Evolutionary conservation across 768 basidiomycete genomes (phyloP), one percentile per base, ranked within the genome.

Genomic region (Mrakia blollopis): DNA sequence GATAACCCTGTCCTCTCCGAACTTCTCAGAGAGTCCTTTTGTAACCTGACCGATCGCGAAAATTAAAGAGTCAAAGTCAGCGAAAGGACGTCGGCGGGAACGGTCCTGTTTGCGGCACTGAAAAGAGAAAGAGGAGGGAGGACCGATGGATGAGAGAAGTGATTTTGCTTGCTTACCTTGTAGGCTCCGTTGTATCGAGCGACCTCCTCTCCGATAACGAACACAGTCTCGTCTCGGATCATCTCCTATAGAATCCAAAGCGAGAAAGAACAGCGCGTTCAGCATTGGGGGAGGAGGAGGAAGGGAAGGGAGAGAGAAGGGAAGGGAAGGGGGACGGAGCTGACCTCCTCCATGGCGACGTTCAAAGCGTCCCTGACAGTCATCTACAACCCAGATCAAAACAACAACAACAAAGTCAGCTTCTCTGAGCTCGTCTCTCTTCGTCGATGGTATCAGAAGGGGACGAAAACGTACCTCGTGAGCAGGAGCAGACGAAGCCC

Each of bases 281-380:
- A 23, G 69, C n/a, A n/a, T 52, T 68, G 65, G 44, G 39, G 57
- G 37, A 57, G 60, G 60, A 37, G 37, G 35, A 30, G 54, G 21
- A 35, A 18, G 25, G 18, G 54, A 35, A 25, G 39, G 18, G 57
- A 32, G 39, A n/a, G n/a, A n/a, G 41, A 23, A 44, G 47, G 18
- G 54, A 50, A 37, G 44, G 32, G 32, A 21, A 39, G 73, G 28
- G 35, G 18, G 67, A 60, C 7, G 23, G 54, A 18, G 52, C 75
- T 67, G 32, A 76, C 75, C 75, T 99, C 97, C 86, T 98, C 97
- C 92, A 99, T 94, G 39, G 97, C 97, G 74, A 90, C 86, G 85
- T 98, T 98, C 79, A 99, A 90, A 62, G 97, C 97, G 75, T 99
- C 97, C 82, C 97, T 93, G 79, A 97, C 96, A 74, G 94, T 98